Conservation (phyloP, 2,329 filamentous ascomycete species). For the Neonectria coccinea region DNA sequence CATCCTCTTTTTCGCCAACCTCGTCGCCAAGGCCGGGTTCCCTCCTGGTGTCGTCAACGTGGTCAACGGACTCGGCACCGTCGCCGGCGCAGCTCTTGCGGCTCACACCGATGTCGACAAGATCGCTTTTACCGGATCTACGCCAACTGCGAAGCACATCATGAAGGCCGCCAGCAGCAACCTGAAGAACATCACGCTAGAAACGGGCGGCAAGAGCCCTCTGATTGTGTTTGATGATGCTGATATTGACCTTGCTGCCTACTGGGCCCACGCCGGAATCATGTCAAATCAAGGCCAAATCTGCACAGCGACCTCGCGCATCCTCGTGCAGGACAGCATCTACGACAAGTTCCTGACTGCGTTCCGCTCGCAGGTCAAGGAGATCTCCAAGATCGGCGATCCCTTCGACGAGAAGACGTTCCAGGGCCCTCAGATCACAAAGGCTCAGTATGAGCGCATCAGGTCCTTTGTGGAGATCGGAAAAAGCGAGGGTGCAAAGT, state of each 20-base stretch:
- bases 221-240: conserved; percentile 74
- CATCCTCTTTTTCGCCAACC: conserved; percentile 65
- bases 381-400: conserved; percentile 74
- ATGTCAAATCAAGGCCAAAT: conserved; percentile 74
- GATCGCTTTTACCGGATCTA: conserved; percentile 82
- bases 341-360: conserved; percentile 72
- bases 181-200: conserved; percentile 74
- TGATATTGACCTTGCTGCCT: conserved; percentile 75
- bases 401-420: conserved; percentile 77
- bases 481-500: conserved; percentile 76
- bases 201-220: conserved; percentile 75
- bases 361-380: conserved; percentile 70
- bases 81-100: conserved; percentile 75
- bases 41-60: conserved; percentile 83
- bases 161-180: conserved; percentile 79
- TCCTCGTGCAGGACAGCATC: conserved; percentile 72
- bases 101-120: conserved; percentile 79
- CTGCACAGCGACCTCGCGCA: conserved; percentile 74
- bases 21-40: conserved; percentile 80
- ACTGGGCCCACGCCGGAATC: conserved; percentile 62
- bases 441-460: conserved; percentile 76
- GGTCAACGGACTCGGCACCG: conserved; percentile 75
- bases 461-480: conserved; percentile 77
- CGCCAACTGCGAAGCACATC: conserved; percentile 76
- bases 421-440: conserved; percentile 81